These are phyloP conservation scores for Coleophoma crateriformis DNA, from an alignment of 2,329 filamentous ascomycete genomes.

Conservation along the genomic window DNA sequence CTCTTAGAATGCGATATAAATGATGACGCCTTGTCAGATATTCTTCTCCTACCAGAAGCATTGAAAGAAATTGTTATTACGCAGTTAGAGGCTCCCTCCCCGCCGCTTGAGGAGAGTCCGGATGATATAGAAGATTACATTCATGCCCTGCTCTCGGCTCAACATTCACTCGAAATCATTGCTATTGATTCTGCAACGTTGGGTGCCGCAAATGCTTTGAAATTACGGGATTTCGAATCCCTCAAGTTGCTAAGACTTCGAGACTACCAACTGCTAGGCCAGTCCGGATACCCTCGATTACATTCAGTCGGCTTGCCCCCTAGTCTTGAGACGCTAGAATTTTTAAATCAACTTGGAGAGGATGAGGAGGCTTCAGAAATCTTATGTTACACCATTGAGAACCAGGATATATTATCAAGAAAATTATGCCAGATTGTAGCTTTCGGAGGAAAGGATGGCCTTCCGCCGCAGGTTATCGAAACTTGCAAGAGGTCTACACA, in stretches of 20 bases:
- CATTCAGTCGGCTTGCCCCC: constrained; percentile 42
- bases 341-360: constrained; percentile 38
- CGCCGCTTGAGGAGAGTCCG: constrained; percentile 40
- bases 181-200: constrained; percentile 38
- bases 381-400: constrained; percentile 35
- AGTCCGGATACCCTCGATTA: constrained; percentile 37
- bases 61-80: constrained; percentile 43
- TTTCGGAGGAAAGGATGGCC: constrained; percentile 25
- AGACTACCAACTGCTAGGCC: constrained; percentile 43
- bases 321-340: constrained; percentile 37
- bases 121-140: constrained; percentile 42
- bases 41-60: constrained; percentile 37
- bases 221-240: constrained; percentile 36
- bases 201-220: constrained; percentile 32
- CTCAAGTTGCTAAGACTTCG: constrained; percentile 37
- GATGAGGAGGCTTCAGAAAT: constrained; percentile 43
- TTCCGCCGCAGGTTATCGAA: constrained; percentile 29
- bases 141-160: constrained; percentile 33
- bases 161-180: constrained; percentile 37
- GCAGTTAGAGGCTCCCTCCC: constrained; percentile 31
- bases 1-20: constrained; percentile 46
- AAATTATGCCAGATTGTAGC: constrained; percentile 34
- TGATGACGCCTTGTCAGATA: constrained; percentile 34
- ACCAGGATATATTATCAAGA: constrained; percentile 29
- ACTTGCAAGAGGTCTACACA: constrained; percentile 19